phyloP scores from a whole-genome alignment of 768 basidiomycete species.

The Pholiota microspora region DNA sequence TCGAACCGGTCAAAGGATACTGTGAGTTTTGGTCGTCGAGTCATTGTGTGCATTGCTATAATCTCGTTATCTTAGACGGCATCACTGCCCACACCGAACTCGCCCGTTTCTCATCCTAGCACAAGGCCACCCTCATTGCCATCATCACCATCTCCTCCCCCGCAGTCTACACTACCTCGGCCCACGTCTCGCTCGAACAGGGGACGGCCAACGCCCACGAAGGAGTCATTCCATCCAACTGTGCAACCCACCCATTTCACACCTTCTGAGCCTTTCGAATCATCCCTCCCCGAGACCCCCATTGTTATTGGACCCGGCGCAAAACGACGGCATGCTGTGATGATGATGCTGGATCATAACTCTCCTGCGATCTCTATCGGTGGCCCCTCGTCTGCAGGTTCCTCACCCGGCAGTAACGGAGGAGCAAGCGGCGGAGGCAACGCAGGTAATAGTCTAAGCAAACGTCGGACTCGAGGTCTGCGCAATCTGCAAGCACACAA shows the following conservation, averaged over 20 bases:
- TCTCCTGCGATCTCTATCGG: slow-evolving; percentile 36
- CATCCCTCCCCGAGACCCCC: slow-evolving; percentile 35
- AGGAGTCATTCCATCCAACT: slow-evolving; percentile 18
- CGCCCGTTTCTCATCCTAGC: slow-evolving; percentile 21
- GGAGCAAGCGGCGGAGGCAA: slow-evolving; percentile 24
- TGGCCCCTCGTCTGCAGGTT: slow-evolving; percentile 33
- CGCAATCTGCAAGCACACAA: slow-evolving; percentile 36
- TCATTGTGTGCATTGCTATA: slow-evolving; percentile 10
- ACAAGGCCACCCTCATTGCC: slow-evolving; percentile 24
- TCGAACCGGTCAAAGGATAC: slow-evolving; percentile 21
- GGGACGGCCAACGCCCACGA: slow-evolving; percentile 18
- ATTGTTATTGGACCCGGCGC: slow-evolving; percentile 51
- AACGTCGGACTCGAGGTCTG: slow-evolving; percentile 57
- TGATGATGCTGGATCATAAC: slow-evolving; percentile 70
- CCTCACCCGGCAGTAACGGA: slow-evolving; percentile 16
- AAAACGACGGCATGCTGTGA: slow-evolving; percentile 76
- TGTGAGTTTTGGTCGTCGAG: slow-evolving; percentile 26
- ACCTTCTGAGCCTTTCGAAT: slow-evolving; percentile 14
- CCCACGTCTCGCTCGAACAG: slow-evolving; percentile 23
- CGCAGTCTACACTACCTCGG: slow-evolving; percentile 21
- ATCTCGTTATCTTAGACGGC: slow-evolving; percentile 17
- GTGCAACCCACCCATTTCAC: slow-evolving; percentile 20
- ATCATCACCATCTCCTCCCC: slow-evolving; percentile 34
- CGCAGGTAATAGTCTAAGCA: slow-evolving; percentile 23
- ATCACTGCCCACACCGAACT: slow-evolving; percentile 30